Evolutionary conservation across 768 basidiomycete genomes (phyloP).

Genomic region (Tylopilus felleus): DNA sequence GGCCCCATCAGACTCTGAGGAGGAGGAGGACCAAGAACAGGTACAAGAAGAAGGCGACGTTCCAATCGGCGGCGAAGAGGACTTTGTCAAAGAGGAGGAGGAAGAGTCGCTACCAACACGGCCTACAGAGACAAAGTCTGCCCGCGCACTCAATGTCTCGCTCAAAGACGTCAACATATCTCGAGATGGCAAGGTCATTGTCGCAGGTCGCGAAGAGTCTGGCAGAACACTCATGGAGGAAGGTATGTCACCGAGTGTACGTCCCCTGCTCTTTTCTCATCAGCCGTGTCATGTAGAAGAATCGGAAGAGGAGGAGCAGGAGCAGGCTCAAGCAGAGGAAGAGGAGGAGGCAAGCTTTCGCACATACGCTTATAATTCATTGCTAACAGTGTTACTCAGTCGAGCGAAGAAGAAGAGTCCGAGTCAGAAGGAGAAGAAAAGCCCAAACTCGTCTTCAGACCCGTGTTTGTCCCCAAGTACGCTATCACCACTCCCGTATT

Average conservation of each 20-base stretch:
- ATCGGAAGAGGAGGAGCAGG: conserved; percentile 43
- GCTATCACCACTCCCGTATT: conserved; percentile 23
- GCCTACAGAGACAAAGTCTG: conserved; percentile 30
- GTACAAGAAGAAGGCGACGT: conserved; percentile 53
- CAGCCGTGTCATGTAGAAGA: conserved; percentile 10
- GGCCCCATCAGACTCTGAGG: conserved; percentile 62
- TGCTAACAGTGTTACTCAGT: conserved; percentile 41
- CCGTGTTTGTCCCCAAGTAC: conserved; percentile 94
- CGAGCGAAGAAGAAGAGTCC: conserved; percentile 88
- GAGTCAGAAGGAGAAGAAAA: conserved; percentile 73
- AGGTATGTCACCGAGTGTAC: conserved; percentile 34
- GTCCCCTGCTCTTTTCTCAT: conserved; percentile 6
- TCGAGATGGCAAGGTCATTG: conserved; percentile 73
- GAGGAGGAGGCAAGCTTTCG: conserved; percentile 38
- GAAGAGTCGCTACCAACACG: conserved; percentile 42
- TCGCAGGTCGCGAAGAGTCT: conserved; percentile 75
- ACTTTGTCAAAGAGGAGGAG: conserved; percentile 44
- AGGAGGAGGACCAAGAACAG: conserved; percentile 48
- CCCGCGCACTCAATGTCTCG: conserved; percentile 66
- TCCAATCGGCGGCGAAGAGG: conserved; percentile 55
- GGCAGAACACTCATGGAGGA: conserved; percentile 67
- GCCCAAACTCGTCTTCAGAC: conserved; percentile 76
- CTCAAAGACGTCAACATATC: conserved; percentile 81
- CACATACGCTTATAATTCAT: conserved; percentile 2
- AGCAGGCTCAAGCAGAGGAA: conserved; percentile 36